Base-by-base conservation (phyloP, 2,329 filamentous ascomycete species). In the Fusarium decemcellulare region DNA sequence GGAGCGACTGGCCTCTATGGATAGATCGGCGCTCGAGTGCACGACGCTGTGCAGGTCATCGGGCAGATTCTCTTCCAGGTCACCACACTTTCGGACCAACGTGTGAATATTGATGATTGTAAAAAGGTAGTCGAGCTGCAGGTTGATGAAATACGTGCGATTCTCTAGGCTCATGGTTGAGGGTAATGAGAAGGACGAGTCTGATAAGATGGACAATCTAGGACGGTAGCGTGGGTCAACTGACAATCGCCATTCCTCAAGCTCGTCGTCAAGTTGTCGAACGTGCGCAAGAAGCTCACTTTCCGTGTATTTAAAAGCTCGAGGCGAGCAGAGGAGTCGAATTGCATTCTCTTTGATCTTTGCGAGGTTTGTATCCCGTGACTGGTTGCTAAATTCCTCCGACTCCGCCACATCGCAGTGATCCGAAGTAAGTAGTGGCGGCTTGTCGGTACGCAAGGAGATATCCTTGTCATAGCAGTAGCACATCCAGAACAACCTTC, bases 201-300 rank as follows among this genome's bases (percentile, higher is more conserved):
- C 65, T 4, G 64, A 60, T 8, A 67, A 12, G 6, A 70, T 70
- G 1, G 67, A 70, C 6, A 70, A 30, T 7, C 67, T 44, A 4
- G 67, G 67, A 8, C 67, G 63, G 47, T 67, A 70, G 3, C 58
- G 67, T 29, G 52, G 54, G 16, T 54, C 54, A 4, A 79, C 55
- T 0, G 74, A 73, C n/a, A 77, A 43, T 6, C 77, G 67, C 77
- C 77, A 78, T n/a, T 63, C 62, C 50, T 79, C 77, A 16, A 79
- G 68, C n/a, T 79, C 76, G 23, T 77, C 67, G 7, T 79, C 77
- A 2, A 79, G 48, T 23, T 76, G 67, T 6, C 77, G 73, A 50
- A 78, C 74, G 4, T 68, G 61, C 0, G 69, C 53, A 1, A 77
- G 57, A 1, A 77, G 59, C 18, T 77, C 65, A 4, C 71, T 60